phyloP scores from a whole-genome alignment of 768 basidiomycete genomes.

The Russula sp. region DNA sequence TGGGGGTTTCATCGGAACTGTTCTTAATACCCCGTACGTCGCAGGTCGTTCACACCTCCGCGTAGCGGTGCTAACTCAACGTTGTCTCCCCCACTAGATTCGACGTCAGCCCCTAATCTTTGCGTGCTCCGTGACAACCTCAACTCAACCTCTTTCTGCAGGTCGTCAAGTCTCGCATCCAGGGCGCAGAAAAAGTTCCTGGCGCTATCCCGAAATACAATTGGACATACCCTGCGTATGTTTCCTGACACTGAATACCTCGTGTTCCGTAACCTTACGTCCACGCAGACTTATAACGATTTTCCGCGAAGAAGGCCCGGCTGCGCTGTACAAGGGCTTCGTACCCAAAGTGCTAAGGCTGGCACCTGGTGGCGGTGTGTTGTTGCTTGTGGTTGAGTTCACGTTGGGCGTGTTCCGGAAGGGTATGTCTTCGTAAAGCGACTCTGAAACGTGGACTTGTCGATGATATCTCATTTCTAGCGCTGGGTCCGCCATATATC shows the following conservation, averaged over 20 bases:
- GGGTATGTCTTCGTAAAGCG: slow-evolving; percentile 35
- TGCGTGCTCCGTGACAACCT: background rate
- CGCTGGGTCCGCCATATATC: slow-evolving; percentile 17
- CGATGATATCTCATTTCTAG: background rate
- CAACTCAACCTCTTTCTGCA: slow-evolving; percentile 29
- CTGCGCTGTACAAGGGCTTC: slow-evolving; percentile 91
- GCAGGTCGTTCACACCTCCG: background rate
- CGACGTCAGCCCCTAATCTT: slow-evolving; percentile 33
- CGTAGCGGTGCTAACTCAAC: background rate
- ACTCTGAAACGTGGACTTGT: background rate
- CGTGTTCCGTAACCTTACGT: background rate
- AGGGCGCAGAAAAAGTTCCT: slow-evolving; percentile 50
- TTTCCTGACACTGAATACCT: background rate
- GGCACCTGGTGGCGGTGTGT: slow-evolving; percentile 91
- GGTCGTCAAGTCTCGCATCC: slow-evolving; percentile 96
- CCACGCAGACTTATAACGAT: slow-evolving; percentile 57
- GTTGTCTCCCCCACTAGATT: slow-evolving; percentile 32
- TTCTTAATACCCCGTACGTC: slow-evolving; percentile 84
- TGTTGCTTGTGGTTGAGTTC: slow-evolving; percentile 90
- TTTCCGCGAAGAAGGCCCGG: slow-evolving; percentile 79
- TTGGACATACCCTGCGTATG: slow-evolving; percentile 86
- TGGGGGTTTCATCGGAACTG: slow-evolving; percentile 87
- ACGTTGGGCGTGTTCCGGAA: slow-evolving; percentile 72
- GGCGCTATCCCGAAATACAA: slow-evolving; percentile 79
- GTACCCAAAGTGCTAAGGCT: slow-evolving; percentile 91